Conservation (phyloP, 441 rosid genomes). For the Theobroma grandiflorum region DNA sequence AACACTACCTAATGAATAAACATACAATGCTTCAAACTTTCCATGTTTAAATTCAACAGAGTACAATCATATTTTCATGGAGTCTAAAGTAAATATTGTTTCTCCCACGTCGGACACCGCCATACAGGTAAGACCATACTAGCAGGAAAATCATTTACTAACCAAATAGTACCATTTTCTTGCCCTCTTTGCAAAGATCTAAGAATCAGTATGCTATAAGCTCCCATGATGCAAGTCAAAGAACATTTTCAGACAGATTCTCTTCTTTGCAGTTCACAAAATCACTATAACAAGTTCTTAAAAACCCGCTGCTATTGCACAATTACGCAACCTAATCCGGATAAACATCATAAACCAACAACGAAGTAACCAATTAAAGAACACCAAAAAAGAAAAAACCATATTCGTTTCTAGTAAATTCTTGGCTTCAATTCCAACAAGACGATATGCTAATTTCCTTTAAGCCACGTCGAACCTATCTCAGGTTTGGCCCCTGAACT, state of each 20-base stretch:
- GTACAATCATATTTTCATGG: background rate
- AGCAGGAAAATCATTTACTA: background rate
- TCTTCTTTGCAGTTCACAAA: background rate
- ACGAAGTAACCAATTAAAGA: background rate
- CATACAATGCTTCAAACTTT: background rate
- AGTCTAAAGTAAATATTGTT: background rate
- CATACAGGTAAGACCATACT: background rate
- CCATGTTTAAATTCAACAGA: background rate
- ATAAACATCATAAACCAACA: background rate
- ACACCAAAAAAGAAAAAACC: background rate
- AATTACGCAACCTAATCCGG: background rate
- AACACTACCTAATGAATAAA: too few relatives aligned
- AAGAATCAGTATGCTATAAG: background rate
- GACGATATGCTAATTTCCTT: slow-evolving; percentile 17
- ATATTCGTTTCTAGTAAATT: slow-evolving; percentile 3
- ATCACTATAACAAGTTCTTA: background rate
- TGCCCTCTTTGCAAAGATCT: background rate
- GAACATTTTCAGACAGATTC: background rate
- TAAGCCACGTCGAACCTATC: slow-evolving; percentile 36
- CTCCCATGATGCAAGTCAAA: background rate
- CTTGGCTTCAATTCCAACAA: background rate
- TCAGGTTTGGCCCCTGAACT: slow-evolving; percentile 43
- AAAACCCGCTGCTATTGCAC: background rate
- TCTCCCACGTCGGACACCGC: background rate
- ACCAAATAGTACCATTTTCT: too few relatives aligned